Base-by-base conservation (phyloP, 768 basidiomycete genomes). In the Tubosaeta brunneosetosa region DNA sequence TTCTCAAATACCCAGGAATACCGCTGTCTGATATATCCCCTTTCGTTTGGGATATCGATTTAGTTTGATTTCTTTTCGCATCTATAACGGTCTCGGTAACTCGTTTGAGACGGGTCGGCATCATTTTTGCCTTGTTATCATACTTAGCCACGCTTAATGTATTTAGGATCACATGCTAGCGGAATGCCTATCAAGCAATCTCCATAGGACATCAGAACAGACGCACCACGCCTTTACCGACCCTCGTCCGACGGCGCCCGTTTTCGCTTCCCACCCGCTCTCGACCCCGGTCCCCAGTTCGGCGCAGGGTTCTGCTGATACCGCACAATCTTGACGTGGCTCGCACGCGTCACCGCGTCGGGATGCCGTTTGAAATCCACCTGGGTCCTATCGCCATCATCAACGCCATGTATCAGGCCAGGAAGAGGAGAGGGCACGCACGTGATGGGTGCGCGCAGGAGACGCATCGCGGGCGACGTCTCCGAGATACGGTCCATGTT, bases 241-340 rank as follows among this genome's bases (percentile, higher is more conserved):
- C 36, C 55, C 25, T 65, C 61, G 40, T 63, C 62, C 2, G 60
- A 62, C 2, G 8, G 26, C 3, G 64, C 66, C 13, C 74, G 62
- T 56, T 74, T 64, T 42, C 58, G 63, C n/a, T 71, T 70, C 25
- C 68, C 66, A 19, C 62, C 71, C 4, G 88, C 86, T 61, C 77
- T 86, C 49, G 78, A 77, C 14, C 81, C 88, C 0, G 95, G 97
- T 0, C 95, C 95, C 97, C 97, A 99, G 66, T 97, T 79, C 2
- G 83, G 77, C n/a, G 83, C 77, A 5, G 95, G 97, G 64, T 97
- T 97, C 55, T 83, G 81, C 67, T 95, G 93, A 70, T 94, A 97
- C 36, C 92, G 78, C 1, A 94, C 88, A 7, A 95, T 72, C 58
- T 90, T 91, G 52, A 89, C 74, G 51, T 82, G 81, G 17, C 80